Evolutionary conservation across 2,329 filamentous ascomycete species (phyloP).

Genomic region (Pseudogymnoascus pannorum): DNA sequence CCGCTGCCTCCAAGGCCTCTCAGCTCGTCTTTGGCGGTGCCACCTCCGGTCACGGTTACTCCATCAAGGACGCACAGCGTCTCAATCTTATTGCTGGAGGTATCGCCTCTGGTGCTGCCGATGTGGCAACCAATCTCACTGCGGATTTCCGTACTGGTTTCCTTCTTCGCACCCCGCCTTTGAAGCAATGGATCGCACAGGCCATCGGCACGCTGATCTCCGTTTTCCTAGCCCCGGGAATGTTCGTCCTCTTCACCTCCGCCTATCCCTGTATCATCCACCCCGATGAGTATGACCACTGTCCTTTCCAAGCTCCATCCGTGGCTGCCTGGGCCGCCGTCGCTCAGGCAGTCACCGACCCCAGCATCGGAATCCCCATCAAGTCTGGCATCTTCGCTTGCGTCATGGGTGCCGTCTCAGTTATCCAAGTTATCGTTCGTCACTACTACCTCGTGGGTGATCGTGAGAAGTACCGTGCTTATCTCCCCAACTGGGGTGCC

Average conservation of each 20-base stretch:
- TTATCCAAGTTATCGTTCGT: slow-evolving; percentile 44
- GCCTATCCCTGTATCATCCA: slow-evolving; percentile 63
- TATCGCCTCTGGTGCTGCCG: slow-evolving; percentile 48
- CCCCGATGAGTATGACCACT: slow-evolving; percentile 36
- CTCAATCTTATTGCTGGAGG: slow-evolving; percentile 59
- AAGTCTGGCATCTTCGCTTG: slow-evolving; percentile 51
- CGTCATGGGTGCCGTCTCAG: slow-evolving; percentile 44
- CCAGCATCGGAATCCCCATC: slow-evolving; percentile 46
- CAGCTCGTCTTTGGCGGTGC: slow-evolving; percentile 62
- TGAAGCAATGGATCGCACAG: slow-evolving; percentile 61
- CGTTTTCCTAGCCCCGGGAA: slow-evolving; percentile 58
- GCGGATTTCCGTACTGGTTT: slow-evolving; percentile 63
- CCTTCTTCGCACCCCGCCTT: slow-evolving; percentile 56
- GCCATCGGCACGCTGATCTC: slow-evolving; percentile 54
- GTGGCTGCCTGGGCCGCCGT: slow-evolving; percentile 61
- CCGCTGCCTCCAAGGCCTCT: slow-evolving; percentile 59
- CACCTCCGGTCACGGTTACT: slow-evolving; percentile 47
- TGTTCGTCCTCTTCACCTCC: slow-evolving; percentile 60
- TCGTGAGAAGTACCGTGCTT: slow-evolving; percentile 46
- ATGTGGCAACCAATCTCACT: slow-evolving; percentile 46
- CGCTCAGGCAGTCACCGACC: slow-evolving; percentile 53
- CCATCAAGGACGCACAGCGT: slow-evolving; percentile 45
- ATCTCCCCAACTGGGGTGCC: slow-evolving; percentile 56
- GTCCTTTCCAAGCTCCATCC: slow-evolving; percentile 55
- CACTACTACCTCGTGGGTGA: slow-evolving; percentile 47